Percentiles rank a stretch among this genome's conserved stretches.
Evolutionary conservation across 192 early-diverging fungal genomes (phyloP).

Genomic region (Podila minutissima): DNA sequence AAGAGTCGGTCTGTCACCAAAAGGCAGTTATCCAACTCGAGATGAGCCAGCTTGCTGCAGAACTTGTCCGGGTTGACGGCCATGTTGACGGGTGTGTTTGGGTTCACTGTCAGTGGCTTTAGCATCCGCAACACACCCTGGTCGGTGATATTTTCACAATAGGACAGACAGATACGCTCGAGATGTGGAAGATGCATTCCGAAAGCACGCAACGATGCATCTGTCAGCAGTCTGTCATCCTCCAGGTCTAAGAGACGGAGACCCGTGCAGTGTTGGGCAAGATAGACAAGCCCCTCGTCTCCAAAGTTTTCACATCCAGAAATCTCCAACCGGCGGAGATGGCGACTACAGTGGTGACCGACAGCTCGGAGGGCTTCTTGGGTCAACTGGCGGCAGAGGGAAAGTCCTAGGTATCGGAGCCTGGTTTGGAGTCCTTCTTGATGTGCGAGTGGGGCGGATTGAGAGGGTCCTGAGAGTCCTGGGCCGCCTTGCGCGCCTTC

Average conservation of each 20-base stretch:
- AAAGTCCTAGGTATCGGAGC: slow-evolving; percentile 55
- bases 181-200: slow-evolving; percentile 33
- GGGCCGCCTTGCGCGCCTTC: background rate
- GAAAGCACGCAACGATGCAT: slow-evolving; percentile 50
- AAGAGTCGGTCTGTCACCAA: slow-evolving; percentile 56
- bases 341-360: slow-evolving; percentile 23
- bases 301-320: slow-evolving; percentile 53
- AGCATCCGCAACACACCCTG: slow-evolving; percentile 41
- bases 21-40: slow-evolving; percentile 59
- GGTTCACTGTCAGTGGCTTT: slow-evolving; percentile 19
- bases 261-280: slow-evolving; percentile 34
- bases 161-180: slow-evolving; percentile 41
- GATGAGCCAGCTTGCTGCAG: slow-evolving; percentile 34
- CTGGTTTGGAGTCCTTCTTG: slow-evolving; percentile 27
- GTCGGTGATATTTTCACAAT: slow-evolving; percentile 45
- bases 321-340: slow-evolving; percentile 59
- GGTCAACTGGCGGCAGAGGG: slow-evolving; percentile 52
- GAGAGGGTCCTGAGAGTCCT: background rate
- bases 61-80: slow-evolving; percentile 16
- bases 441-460: background rate
- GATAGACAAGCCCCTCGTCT: slow-evolving; percentile 49
- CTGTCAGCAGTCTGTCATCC: slow-evolving; percentile 26
- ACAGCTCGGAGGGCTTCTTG: slow-evolving; percentile 47
- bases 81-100: slow-evolving; percentile 20
- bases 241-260: slow-evolving; percentile 36